Conservation (phyloP, 305 asterid species). For the Lippia alba region DNA sequence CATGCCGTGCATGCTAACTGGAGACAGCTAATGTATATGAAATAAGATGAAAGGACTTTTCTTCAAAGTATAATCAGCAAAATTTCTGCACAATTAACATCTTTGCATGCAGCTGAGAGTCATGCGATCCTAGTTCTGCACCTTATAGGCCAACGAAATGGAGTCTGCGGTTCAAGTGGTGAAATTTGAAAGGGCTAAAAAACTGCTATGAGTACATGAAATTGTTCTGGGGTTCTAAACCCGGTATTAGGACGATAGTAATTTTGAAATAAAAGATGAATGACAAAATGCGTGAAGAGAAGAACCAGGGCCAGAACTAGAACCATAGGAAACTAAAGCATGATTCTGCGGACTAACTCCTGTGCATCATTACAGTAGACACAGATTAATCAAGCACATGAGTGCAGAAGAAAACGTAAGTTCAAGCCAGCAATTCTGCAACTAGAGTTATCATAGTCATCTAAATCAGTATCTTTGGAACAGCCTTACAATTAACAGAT, state of each 20-base stretch:
- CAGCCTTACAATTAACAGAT: constrained; percentile 12
- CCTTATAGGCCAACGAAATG: constrained; percentile 7
- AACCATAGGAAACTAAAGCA: constrained; percentile 10
- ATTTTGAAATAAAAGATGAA: neutral
- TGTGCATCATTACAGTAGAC: constrained; percentile 8
- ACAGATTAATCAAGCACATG: constrained; percentile 16
- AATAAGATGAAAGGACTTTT: constrained; percentile 9
- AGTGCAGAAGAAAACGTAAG: constrained; percentile 20
- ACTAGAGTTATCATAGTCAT: constrained; percentile 4
- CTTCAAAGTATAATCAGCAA: constrained; percentile 19
- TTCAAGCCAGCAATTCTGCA: constrained; percentile 7
- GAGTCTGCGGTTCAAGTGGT: neutral
- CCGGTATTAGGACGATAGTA: neutral
- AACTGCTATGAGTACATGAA: no score
- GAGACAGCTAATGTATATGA: constrained; percentile 12
- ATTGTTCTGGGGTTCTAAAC: no score
- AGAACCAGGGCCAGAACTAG: neutral
- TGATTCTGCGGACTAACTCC: neutral
- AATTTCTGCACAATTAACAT: constrained; percentile 17
- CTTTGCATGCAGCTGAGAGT: constrained; percentile 18
- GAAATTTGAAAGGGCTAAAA: no score
- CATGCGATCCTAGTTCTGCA: constrained; percentile 10
- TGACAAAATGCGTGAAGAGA: neutral
- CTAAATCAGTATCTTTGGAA: neutral
- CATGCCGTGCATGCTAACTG: constrained; percentile 11